Percentiles rank a stretch among this genome's conserved stretches.
Evolutionary conservation across 202 grass and related monocot genomes (phyloP).

Genomic region (Bolboschoenoplectus hybrid): DNA sequence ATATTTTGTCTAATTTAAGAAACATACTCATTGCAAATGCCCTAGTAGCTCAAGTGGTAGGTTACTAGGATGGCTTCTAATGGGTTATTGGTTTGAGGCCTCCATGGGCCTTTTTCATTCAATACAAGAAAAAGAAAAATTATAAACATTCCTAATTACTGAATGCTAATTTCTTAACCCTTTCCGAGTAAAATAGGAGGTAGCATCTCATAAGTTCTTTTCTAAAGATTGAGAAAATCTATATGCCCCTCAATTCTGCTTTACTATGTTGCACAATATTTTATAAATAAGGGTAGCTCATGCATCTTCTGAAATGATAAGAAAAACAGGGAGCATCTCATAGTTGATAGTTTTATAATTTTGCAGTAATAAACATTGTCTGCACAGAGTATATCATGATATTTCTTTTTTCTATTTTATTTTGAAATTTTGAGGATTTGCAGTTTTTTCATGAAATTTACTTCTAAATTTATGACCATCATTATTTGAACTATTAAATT

Average conservation of each 20-base stretch:
- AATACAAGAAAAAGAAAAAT: background rate
- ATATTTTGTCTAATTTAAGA: background rate
- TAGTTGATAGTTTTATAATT: background rate
- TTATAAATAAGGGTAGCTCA: background rate
- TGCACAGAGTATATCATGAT: slow-evolving; percentile 15
- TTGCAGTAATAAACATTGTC: background rate
- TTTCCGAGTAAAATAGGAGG: background rate
- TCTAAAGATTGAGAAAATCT: background rate
- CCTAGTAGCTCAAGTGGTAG: slow-evolving; percentile 12
- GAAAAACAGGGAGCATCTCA: background rate
- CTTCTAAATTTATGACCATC: background rate
- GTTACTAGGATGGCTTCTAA: background rate
- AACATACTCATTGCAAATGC: slow-evolving; percentile 2
- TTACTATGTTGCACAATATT: background rate
- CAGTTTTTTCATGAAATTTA: slow-evolving; percentile 10
- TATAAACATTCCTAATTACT: background rate
- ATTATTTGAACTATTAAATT: slow-evolving; percentile 40
- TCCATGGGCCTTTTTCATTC: background rate
- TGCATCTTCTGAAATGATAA: slow-evolving; percentile 22
- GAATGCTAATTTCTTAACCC: background rate
- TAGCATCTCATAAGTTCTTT: background rate
- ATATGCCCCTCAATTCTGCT: background rate
- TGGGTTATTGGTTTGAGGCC: background rate
- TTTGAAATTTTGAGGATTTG: background rate
- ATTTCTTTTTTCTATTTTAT: background rate